These are phyloP conservation scores for Kwoniella sp. DNA, from an alignment of 768 basidiomycete genomes.

Conservation along the genomic window DNA sequence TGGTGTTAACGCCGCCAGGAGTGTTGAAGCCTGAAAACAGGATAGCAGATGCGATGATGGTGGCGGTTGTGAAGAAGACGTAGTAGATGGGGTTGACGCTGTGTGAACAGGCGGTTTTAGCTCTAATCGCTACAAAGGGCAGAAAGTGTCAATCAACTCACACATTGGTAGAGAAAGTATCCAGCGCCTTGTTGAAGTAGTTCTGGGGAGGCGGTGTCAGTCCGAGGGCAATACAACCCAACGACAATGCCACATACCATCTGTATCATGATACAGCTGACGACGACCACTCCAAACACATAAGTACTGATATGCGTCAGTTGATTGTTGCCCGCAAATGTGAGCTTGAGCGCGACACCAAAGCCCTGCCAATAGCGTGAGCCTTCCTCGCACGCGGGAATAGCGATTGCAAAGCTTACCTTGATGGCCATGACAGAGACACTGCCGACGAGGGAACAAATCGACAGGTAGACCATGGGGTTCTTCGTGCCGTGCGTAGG, in stretches of 20 bases:
- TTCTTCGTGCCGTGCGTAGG: slow-evolving; percentile 82
- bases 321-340: slow-evolving; percentile 87
- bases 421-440: slow-evolving; percentile 99
- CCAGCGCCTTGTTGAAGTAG: slow-evolving; percentile 93
- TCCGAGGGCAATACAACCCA: neutral
- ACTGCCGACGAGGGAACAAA: slow-evolving; percentile 92
- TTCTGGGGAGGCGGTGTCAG: slow-evolving; percentile 25
- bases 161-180: slow-evolving; percentile 96
- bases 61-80: slow-evolving; percentile 90
- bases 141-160: slow-evolving; percentile 54
- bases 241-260: slow-evolving; percentile 49
- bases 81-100: slow-evolving; percentile 98
- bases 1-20: slow-evolving; percentile 68
- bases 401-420: slow-evolving; percentile 22
- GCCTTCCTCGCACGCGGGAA: neutral
- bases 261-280: slow-evolving; percentile 63
- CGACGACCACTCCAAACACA: slow-evolving; percentile 79
- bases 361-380: slow-evolving; percentile 58
- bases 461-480: slow-evolving; percentile 88
- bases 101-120: slow-evolving; percentile 12
- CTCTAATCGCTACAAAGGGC: neutral
- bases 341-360: slow-evolving; percentile 92
- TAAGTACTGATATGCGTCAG: slow-evolving; percentile 94
- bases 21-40: slow-evolving; percentile 98
- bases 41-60: slow-evolving; percentile 88